Conservation (phyloP, 1,284 basidiomycete species). For the Trametes sp. region DNA sequence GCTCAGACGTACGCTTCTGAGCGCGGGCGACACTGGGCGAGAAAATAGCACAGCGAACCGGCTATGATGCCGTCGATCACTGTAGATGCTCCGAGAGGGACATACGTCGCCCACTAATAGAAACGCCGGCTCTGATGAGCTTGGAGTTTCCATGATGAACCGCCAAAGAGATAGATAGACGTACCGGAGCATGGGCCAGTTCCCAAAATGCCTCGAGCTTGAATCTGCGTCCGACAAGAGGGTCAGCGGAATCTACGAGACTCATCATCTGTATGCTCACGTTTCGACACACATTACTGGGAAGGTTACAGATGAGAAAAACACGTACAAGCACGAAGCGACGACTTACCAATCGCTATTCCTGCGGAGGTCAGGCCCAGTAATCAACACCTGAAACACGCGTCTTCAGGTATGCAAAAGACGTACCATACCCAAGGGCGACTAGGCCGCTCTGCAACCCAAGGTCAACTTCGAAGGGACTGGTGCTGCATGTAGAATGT, state of each 20-base stretch:
- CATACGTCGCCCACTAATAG: slow-evolving; percentile 33
- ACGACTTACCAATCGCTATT: slow-evolving; percentile 20
- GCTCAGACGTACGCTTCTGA: slow-evolving; percentile 24
- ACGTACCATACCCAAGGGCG: slow-evolving; percentile 30
- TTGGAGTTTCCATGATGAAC: too few relatives aligned
- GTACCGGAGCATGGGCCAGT: slow-evolving; percentile 18
- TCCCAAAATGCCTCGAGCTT: slow-evolving; percentile 22
- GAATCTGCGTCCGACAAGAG: slow-evolving; percentile 15
- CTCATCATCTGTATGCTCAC: slow-evolving; percentile 9
- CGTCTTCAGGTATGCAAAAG: background rate
- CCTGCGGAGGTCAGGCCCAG: background rate
- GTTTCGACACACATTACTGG: slow-evolving; percentile 32
- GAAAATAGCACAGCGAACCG: slow-evolving; percentile 32
- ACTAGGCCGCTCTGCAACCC: slow-evolving; percentile 21
- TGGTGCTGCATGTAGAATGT: background rate
- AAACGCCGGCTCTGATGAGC: too few relatives aligned
- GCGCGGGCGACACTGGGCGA: slow-evolving; percentile 30
- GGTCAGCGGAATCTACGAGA: background rate
- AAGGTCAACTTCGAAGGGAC: too few relatives aligned
- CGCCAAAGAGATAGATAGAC: too few relatives aligned
- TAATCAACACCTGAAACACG: background rate
- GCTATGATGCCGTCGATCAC: slow-evolving; percentile 34
- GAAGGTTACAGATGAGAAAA: background rate
- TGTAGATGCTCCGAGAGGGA: slow-evolving; percentile 29
- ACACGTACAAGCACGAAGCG: background rate